Evolutionary conservation across 345 rosid genomes (phyloP).

Genomic region (Euclidium syriacum): DNA sequence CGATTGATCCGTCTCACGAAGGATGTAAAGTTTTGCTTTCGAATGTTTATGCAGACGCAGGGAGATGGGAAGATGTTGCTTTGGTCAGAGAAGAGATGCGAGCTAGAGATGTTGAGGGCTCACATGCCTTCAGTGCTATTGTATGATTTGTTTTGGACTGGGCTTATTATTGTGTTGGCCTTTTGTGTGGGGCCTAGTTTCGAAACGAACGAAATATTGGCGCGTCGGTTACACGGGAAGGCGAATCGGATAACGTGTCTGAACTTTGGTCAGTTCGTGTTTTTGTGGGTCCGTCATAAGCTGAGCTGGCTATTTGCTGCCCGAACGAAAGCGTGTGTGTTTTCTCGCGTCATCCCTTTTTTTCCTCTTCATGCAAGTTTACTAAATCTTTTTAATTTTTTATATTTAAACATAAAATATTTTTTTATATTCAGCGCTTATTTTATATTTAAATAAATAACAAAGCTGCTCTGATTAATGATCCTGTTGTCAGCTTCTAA

Average conservation of each 20-base stretch:
- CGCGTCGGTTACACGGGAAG: neutral
- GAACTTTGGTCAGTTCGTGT: neutral
- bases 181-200: neutral
- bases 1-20: slow-evolving; percentile 56
- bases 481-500: no score
- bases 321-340: slow-evolving; percentile 6
- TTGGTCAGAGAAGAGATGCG: slow-evolving; percentile 45
- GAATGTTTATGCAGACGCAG: slow-evolving; percentile 74
- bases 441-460: no score
- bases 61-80: slow-evolving; percentile 79
- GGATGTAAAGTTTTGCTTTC: slow-evolving; percentile 64
- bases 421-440: no score
- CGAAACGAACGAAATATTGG: neutral
- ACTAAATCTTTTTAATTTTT: no score
- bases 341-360: neutral
- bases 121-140: slow-evolving; percentile 56
- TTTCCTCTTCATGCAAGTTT: neutral
- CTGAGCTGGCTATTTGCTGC: slow-evolving; percentile 13
- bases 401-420: no score
- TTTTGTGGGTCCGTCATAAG: neutral
- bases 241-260: slow-evolving; percentile 1
- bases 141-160: neutral
- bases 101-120: slow-evolving; percentile 45
- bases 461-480: no score
- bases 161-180: slow-evolving; percentile 1